Conservation (phyloP, 768 basidiomycete species). For the Pisolithus orientalis region DNA sequence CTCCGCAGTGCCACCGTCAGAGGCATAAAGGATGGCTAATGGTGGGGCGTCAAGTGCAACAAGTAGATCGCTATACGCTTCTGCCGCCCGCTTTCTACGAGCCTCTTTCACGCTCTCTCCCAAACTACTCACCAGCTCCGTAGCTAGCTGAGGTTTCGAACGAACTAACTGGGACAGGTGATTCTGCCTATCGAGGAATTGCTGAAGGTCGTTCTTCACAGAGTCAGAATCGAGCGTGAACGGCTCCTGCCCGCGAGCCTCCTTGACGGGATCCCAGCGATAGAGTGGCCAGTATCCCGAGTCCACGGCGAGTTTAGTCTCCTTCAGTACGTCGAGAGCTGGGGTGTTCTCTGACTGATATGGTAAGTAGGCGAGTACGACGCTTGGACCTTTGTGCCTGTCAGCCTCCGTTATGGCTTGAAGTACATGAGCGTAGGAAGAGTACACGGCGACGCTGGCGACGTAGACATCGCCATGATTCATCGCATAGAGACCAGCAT, state of each 20-base stretch:
- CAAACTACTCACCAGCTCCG: constrained; percentile 75
- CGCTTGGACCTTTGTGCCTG: constrained; percentile 79
- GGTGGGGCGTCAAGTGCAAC: constrained; percentile 85
- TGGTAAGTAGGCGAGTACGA: constrained; percentile 92
- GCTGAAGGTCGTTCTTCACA: constrained; percentile 87
- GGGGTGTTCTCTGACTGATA: constrained; percentile 70
- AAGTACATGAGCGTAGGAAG: constrained; percentile 90
- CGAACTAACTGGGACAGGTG: constrained; percentile 91
- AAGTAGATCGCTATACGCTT: constrained; percentile 79
- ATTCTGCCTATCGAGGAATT: constrained; percentile 94
- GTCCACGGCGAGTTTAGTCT: constrained; percentile 95
- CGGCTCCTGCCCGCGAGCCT: constrained; percentile 66
- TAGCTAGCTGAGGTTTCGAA: constrained; percentile 71
- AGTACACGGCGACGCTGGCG: constrained; percentile 91
- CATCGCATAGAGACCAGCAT: constrained; percentile 97
- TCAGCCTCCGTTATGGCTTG: constrained; percentile 92
- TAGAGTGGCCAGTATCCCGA: constrained; percentile 98
- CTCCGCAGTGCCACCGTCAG: constrained; percentile 94
- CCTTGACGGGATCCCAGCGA: constrained; percentile 92
- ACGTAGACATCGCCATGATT: constrained; percentile 97
- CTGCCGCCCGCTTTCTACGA: constrained; percentile 72
- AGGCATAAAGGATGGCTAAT: constrained; percentile 85
- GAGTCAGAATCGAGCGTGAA: constrained; percentile 91
- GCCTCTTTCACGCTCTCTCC: constrained; percentile 84
- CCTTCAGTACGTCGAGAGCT: constrained; percentile 89